phyloP scores from a whole-genome alignment of 2,329 filamentous ascomycete species.

The Xylariaceae sp. region DNA sequence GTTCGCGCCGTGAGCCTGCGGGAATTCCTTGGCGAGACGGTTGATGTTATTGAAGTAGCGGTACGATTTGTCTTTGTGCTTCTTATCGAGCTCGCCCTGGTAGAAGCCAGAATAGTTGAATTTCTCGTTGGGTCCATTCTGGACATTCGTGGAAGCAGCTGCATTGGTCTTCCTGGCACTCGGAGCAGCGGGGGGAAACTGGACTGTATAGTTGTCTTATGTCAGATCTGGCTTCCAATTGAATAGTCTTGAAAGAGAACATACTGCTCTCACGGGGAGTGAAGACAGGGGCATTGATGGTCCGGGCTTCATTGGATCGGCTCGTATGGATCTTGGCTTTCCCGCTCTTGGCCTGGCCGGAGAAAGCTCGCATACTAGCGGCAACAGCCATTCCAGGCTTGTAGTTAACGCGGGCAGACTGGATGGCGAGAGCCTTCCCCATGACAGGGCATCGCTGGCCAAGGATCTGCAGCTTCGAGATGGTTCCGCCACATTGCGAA shows the following conservation, averaged over 20 bases:
- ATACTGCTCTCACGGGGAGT: slow-evolving; percentile 48
- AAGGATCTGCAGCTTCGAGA: slow-evolving; percentile 94
- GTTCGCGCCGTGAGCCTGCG: slow-evolving; percentile 83
- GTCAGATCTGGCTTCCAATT: slow-evolving; percentile 17
- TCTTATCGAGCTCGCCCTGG: slow-evolving; percentile 85
- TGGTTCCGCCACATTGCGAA: slow-evolving; percentile 81
- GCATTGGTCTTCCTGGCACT: slow-evolving; percentile 29
- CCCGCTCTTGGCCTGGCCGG: slow-evolving; percentile 48
- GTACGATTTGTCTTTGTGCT: slow-evolving; percentile 99
- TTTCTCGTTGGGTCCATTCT: slow-evolving; percentile 42
- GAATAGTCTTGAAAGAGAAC: slow-evolving; percentile 13
- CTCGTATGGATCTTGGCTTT: slow-evolving; percentile 81
- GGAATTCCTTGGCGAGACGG: slow-evolving; percentile 91
- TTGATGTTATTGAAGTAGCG: slow-evolving; percentile 99
- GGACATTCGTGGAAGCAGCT: slow-evolving; percentile 23
- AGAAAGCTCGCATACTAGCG: slow-evolving; percentile 49
- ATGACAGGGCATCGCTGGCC: slow-evolving; percentile 96
- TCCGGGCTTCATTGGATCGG: slow-evolving; percentile 69
- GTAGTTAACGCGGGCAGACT: slow-evolving; percentile 56
- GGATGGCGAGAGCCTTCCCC: slow-evolving; percentile 93
- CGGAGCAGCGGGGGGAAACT: slow-evolving; percentile 32
- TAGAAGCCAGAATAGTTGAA: slow-evolving; percentile 95
- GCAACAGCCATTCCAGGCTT: slow-evolving; percentile 40
- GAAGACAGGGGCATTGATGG: slow-evolving; percentile 60
- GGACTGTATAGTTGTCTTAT: slow-evolving; percentile 32